Evolutionary conservation across 768 basidiomycete species (phyloP).

Genomic region (Pholiota molesta): DNA sequence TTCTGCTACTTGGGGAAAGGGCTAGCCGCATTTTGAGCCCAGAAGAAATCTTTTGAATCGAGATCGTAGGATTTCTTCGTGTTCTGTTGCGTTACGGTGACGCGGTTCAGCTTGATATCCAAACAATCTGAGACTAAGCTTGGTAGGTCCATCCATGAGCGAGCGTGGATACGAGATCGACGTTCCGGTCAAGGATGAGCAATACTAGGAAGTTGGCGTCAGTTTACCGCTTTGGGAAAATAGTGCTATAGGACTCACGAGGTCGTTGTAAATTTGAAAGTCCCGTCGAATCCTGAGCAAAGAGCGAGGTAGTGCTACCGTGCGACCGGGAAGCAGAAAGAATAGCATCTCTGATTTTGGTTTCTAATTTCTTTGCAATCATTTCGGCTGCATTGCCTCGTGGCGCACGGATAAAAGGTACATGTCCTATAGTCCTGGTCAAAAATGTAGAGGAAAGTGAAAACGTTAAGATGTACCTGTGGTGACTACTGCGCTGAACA

Average conservation of each 20-base stretch:
- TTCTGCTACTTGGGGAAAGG: conserved; percentile 99
- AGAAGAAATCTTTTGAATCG: conserved; percentile 98
- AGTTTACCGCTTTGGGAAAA: conserved; percentile 2
- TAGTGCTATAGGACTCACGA: conserved; percentile 47
- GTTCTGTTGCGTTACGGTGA: conserved; percentile 73
- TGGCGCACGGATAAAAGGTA: conserved; percentile 94
- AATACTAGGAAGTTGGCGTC: conserved; percentile 61
- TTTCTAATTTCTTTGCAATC: conserved; percentile 96
- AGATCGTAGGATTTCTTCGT: conserved; percentile 91
- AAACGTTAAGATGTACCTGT: conserved; percentile 56
- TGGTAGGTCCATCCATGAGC: conserved; percentile 99
- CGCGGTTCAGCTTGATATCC: conserved; percentile 94
- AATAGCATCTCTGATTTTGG: conserved; percentile 86
- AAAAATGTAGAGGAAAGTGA: conserved; percentile 4
- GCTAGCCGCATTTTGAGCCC: conserved; percentile 93
- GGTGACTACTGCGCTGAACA: conserved; percentile 91
- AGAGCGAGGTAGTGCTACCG: conserved; percentile 57
- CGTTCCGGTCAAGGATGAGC: conserved; percentile 90
- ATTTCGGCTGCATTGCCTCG: conserved; percentile 98
- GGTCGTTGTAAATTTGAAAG: conserved; percentile 88
- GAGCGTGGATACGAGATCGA: conserved; percentile 91
- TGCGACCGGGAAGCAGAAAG: conserved; percentile 70
- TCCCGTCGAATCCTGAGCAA: conserved; percentile 80
- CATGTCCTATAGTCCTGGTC: conserved; percentile 58
- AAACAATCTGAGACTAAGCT: conserved; percentile 96